These are phyloP conservation scores for Aspergillus nidulans DNA, from an alignment of 495 filamentous ascomycete species.

Conservation along the genomic window DNA sequence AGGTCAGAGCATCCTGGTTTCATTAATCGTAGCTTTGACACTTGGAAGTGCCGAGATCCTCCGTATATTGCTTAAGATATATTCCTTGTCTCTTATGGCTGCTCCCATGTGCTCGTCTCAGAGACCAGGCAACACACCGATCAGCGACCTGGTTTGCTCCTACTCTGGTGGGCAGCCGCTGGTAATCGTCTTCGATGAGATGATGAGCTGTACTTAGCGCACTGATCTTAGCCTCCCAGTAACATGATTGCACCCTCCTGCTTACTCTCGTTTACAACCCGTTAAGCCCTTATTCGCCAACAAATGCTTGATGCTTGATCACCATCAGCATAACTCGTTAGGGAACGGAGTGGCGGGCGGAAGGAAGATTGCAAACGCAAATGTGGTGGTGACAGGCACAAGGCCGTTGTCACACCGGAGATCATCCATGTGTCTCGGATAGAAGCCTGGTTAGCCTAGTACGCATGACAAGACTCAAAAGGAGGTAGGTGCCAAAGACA, in stretches of 20 bases:
- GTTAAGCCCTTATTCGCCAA: not conserved
- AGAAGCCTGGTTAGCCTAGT: not conserved
- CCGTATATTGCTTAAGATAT: not conserved
- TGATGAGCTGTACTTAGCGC: not conserved
- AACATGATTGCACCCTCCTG: not conserved
- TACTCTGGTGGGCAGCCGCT: not conserved
- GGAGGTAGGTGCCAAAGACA: not conserved
- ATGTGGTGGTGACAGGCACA: not conserved
- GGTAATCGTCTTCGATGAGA: not conserved
- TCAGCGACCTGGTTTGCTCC: not conserved
- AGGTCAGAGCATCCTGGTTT: not conserved
- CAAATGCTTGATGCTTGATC: not conserved
- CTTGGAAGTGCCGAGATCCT: not conserved
- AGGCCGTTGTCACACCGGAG: not conserved
- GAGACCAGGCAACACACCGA: too few species aligned
- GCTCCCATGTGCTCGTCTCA: not conserved
- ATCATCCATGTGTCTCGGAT: not conserved
- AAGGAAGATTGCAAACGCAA: not conserved
- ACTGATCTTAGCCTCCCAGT: not conserved
- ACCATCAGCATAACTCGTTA: not conserved
- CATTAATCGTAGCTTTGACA: not conserved
- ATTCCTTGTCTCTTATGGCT: too few species aligned
- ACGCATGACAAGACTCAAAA: not conserved
- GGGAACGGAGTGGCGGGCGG: not conserved
- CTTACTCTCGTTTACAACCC: constrained; percentile 13